Evolutionary conservation across 345 rosid genomes (phyloP), one percentile per base, ranked within the genome.

Genomic region (Citrus inodora): DNA sequence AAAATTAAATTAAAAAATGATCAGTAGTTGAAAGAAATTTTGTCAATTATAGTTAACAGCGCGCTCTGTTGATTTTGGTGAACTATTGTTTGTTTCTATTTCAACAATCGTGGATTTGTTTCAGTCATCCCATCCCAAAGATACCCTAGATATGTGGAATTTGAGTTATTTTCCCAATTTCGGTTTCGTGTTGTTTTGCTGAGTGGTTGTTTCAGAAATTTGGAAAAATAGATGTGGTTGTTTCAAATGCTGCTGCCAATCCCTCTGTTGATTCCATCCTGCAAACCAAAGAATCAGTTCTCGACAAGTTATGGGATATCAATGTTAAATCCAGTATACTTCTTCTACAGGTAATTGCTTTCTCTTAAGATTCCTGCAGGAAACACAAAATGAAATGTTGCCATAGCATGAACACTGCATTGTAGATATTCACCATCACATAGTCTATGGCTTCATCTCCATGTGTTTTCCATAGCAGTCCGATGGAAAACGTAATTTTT

Each of bases 291-390:
- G 98, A 85, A 75, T 84, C 89, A 19, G 85, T 90, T 35, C 97
- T 94, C 4, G 97, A 92, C 84, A 94, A 94, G 85, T 84, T 94
- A 16, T 92, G 98, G 98, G 94, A 94, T 59, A 90, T 94, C 67
- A 92, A 94, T 82, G 97, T 94, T 75, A 94, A 94, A 79, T 85
- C 97, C 14, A 68, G 93, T 11, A 85, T 94, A 73, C 93, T 88
- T 71, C 89, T 94, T 42, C 83, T 94, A 59, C 75, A 91, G 94
- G 95, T 92, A 79, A 72, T 42, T 77, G 42, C 35, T 30, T 33
- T 71, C 70, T 32, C 22, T 32, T 67, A 40, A 8, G 9, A 62
- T 60, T 59, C 63, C 56, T 48, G 35, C 30, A 9, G 16, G 37
- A 19, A 48, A 70, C 30, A 48, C 28, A 7, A 42, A 70, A 30